Conservation (phyloP, 2,329 filamentous ascomycete species). For the Xylaria sp. region DNA sequence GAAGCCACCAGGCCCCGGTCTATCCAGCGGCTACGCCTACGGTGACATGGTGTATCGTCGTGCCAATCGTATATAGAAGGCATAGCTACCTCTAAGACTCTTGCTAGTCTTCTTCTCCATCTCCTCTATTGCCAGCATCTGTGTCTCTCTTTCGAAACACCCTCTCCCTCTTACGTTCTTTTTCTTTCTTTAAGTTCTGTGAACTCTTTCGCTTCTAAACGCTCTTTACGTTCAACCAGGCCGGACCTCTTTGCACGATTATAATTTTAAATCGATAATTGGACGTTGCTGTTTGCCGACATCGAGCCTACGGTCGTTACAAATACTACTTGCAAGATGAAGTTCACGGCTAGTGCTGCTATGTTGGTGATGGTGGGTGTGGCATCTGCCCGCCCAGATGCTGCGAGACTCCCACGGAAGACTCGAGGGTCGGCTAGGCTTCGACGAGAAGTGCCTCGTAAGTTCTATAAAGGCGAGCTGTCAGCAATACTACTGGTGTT, state of each 20-base stretch:
- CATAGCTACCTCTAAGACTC: slow-evolving; percentile 25
- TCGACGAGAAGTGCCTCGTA: slow-evolving; percentile 50
- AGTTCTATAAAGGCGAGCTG: slow-evolving; percentile 26
- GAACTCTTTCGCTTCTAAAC: slow-evolving; percentile 46
- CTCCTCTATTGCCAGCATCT: slow-evolving; percentile 45
- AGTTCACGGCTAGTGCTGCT: slow-evolving; percentile 48
- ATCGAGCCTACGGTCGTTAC: slow-evolving; percentile 27
- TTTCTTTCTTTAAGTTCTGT: slow-evolving; percentile 49
- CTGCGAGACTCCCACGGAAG: slow-evolving; percentile 42
- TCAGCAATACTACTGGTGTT: slow-evolving; percentile 7
- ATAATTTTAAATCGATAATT: slow-evolving; percentile 39
- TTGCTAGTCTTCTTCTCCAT: slow-evolving; percentile 17
- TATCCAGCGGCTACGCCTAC: slow-evolving; percentile 1
- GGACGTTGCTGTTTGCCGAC: slow-evolving; percentile 15
- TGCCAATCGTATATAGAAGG: slow-evolving; percentile 43
- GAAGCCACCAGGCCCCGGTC: slow-evolving; percentile 19
- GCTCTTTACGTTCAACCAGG: slow-evolving; percentile 46
- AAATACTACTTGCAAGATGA: slow-evolving; percentile 47
- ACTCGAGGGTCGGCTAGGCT: slow-evolving; percentile 40
- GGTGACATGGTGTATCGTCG: slow-evolving; percentile 6
- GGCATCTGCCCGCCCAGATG: slow-evolving; percentile 49
- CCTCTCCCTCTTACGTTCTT: slow-evolving; percentile 45
- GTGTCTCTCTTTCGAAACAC: slow-evolving; percentile 43
- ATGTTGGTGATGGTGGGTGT: slow-evolving; percentile 48
- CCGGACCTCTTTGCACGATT: slow-evolving; percentile 46